A percentile compares a stretch with the other conserved stretches of the same genome.
Evolutionary conservation across 176 grass and related monocot genomes (phyloP).

Genomic region (Chloris gayana): DNA sequence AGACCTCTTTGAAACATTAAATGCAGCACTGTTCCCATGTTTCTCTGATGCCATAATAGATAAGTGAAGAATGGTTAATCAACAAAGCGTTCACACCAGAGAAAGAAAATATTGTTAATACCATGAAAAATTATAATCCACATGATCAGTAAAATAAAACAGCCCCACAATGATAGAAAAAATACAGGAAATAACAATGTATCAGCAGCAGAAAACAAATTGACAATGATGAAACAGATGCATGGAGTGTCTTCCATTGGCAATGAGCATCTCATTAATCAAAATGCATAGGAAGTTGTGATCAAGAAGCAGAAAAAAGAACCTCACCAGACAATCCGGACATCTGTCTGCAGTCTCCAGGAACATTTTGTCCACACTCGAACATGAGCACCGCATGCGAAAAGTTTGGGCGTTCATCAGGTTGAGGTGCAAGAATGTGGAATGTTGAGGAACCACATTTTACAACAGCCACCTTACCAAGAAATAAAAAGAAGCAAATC

Average conservation of each 20-base stretch:
- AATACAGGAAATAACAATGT: background rate
- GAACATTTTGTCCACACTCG: slow-evolving; percentile 22
- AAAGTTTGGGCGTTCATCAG: slow-evolving; percentile 37
- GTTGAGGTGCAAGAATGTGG: slow-evolving; percentile 55
- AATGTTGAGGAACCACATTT: slow-evolving; percentile 33
- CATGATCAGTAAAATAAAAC: slow-evolving; percentile 11
- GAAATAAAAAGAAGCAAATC: background rate
- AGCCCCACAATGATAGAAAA: background rate
- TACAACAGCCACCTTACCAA: slow-evolving; percentile 49
- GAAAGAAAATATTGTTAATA: slow-evolving; percentile 7
- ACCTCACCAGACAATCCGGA: slow-evolving; percentile 38
- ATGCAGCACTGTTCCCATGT: slow-evolving; percentile 2
- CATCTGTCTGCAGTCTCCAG: slow-evolving; percentile 29
- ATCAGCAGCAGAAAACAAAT: slow-evolving; percentile 6
- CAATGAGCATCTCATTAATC: background rate
- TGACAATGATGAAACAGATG: background rate
- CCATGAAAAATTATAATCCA: slow-evolving; percentile 10
- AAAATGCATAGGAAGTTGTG: background rate
- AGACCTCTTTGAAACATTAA: slow-evolving; percentile 1
- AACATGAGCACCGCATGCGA: slow-evolving; percentile 63
- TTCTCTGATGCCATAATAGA: slow-evolving; percentile 24
- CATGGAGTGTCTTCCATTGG: background rate
- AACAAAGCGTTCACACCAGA: slow-evolving; percentile 12
- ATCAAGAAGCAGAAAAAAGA: slow-evolving; percentile 21
- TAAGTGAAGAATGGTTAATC: slow-evolving; percentile 12